Percentiles rank a stretch among this genome's conserved stretches.
These are phyloP conservation scores for Otatea glauca DNA, from an alignment of 176 grass and related monocot species.

Conservation along the genomic window DNA sequence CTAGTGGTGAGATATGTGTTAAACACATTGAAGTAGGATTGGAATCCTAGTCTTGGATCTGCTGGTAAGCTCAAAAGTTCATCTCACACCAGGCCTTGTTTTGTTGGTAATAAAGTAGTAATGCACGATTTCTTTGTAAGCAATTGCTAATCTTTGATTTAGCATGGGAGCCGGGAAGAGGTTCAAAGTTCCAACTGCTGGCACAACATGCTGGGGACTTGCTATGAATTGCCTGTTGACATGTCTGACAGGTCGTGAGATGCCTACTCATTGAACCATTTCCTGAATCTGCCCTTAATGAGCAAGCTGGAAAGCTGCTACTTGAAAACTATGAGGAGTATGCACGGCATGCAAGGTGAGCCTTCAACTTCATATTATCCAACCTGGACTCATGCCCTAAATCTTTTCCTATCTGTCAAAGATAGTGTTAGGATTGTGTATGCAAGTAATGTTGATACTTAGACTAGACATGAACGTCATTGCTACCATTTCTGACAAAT, in stretches of 20 bases:
- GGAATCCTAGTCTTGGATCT: slow-evolving; percentile 88
- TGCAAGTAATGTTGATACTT: neutral
- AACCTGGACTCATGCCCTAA: neutral
- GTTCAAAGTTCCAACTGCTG: neutral
- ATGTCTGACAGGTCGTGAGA: slow-evolving; percentile 70
- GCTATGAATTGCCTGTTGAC: slow-evolving; percentile 8
- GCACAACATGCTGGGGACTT: neutral
- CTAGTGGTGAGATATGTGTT: slow-evolving; percentile 92
- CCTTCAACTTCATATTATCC: slow-evolving; percentile 12
- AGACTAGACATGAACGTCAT: neutral
- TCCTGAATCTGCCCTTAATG: slow-evolving; percentile 97
- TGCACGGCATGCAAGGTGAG: slow-evolving; percentile 87
- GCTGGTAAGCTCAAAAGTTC: slow-evolving; percentile 53
- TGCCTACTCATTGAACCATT: slow-evolving; percentile 94
- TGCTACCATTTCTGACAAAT: slow-evolving; percentile 1
- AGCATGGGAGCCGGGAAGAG: neutral
- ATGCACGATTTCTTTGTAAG: neutral
- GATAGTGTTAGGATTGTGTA: neutral
- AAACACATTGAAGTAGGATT: slow-evolving; percentile 91
- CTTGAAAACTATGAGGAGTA: slow-evolving; percentile 94
- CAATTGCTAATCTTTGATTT: neutral
- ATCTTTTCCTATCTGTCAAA: neutral
- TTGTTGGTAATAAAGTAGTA: neutral
- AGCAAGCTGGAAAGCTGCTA: slow-evolving; percentile 93
- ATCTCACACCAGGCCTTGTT: neutral